phyloP scores from a whole-genome alignment of 257 asterid species.

The Nemophila menziesii region DNA sequence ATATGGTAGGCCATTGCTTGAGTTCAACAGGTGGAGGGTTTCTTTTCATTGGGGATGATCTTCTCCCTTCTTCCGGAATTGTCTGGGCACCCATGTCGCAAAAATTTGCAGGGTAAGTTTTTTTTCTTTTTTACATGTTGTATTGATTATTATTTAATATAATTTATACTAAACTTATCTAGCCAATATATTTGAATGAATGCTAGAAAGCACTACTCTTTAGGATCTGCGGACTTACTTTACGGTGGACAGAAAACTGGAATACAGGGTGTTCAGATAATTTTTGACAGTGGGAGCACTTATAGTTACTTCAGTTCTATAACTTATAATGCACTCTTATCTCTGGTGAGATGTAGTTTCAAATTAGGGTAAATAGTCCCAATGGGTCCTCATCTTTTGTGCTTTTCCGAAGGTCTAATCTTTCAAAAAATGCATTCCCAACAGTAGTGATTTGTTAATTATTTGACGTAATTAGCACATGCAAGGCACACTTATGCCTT shows the following conservation, averaged over 20 bases:
- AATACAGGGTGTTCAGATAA: slow-evolving; percentile 32
- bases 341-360: slow-evolving; percentile 24
- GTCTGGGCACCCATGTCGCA: slow-evolving; percentile 24
- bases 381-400: not conserved
- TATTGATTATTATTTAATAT: not conserved
- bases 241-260: slow-evolving; percentile 35
- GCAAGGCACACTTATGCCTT: no score
- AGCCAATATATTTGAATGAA: not conserved
- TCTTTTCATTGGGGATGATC: slow-evolving; percentile 78
- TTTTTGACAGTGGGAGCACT: slow-evolving; percentile 68
- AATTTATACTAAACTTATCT: not conserved
- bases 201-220: slow-evolving; percentile 38
- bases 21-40: slow-evolving; percentile 71
- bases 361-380: not conserved
- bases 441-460: no score
- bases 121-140: no score
- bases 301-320: slow-evolving; percentile 46
- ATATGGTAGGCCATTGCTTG: slow-evolving; percentile 76
- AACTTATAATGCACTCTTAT: slow-evolving; percentile 32
- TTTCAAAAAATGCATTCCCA: no score
- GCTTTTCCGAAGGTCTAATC: not conserved
- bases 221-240: slow-evolving; percentile 42
- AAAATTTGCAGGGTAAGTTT: slow-evolving; percentile 18
- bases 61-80: slow-evolving; percentile 34
- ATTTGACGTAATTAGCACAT: no score